These are phyloP conservation scores for Porodaedalea pini DNA, from an alignment of 1,284 basidiomycete genomes.

Conservation along the genomic window DNA sequence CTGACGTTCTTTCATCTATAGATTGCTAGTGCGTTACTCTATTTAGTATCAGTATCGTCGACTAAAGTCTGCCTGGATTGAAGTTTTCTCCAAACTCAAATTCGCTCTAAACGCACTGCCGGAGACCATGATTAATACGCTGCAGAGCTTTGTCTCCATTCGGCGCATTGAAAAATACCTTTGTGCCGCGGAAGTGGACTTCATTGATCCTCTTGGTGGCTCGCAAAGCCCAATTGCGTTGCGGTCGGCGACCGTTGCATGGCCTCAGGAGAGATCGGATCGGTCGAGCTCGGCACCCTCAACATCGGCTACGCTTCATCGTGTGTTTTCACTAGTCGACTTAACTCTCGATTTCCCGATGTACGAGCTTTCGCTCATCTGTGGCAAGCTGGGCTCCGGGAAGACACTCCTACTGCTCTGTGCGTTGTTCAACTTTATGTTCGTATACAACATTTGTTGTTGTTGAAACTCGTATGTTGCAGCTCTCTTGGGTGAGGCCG, in stretches of 20 bases:
- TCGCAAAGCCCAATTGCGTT: constrained; percentile 64
- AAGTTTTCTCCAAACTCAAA: constrained; percentile 83
- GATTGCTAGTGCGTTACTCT: constrained; percentile 9
- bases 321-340: constrained; percentile 78
- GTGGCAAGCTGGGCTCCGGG: constrained; percentile 78
- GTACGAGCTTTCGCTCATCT: constrained; percentile 76
- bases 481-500: constrained; percentile 87
- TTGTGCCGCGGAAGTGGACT: constrained; percentile 61
- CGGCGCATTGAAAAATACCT: constrained; percentile 91
- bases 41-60: background rate
- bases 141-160: constrained; percentile 76
- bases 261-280: constrained; percentile 71
- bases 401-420: constrained; percentile 79
- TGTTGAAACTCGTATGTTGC: constrained; percentile 10
- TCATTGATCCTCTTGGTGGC: constrained; percentile 51
- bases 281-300: constrained; percentile 49
- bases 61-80: constrained; percentile 23
- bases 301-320: constrained; percentile 64
- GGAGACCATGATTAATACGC: constrained; percentile 83
- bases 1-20: background rate
- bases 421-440: constrained; percentile 34
- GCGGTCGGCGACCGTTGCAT: constrained; percentile 82
- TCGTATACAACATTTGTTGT: background rate
- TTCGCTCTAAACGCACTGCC: constrained; percentile 83
- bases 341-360: constrained; percentile 74